phyloP scores from a whole-genome alignment of 2,329 filamentous ascomycete species.

The Cercospora sesami region DNA sequence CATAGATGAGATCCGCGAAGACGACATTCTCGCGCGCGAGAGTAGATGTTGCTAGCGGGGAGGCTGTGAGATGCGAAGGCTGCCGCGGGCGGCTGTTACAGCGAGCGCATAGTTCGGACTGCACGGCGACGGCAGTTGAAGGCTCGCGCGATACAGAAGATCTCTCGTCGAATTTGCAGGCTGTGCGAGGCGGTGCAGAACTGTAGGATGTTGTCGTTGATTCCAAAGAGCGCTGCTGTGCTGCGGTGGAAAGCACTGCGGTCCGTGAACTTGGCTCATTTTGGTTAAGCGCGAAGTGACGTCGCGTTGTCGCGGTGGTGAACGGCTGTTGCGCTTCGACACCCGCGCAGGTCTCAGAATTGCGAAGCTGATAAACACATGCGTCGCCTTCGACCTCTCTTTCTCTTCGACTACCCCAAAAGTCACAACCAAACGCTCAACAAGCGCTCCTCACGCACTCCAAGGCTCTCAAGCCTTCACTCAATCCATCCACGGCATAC shows the following conservation, averaged over 20 bases:
- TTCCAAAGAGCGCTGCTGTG: neutral
- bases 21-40: slow-evolving; percentile 21
- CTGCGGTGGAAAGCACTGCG: no score
- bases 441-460: slow-evolving; percentile 21
- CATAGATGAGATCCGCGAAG: slow-evolving; percentile 37
- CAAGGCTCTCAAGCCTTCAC: slow-evolving; percentile 30
- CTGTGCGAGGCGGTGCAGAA: neutral
- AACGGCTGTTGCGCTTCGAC: no score
- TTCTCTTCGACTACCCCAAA: no score
- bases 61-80: slow-evolving; percentile 1
- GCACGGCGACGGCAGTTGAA: neutral
- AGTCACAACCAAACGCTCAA: slow-evolving; percentile 25
- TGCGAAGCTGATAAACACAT: no score
- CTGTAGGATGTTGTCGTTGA: neutral
- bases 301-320: no score
- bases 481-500: slow-evolving; percentile 36
- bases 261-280: no score
- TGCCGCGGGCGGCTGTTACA: slow-evolving; percentile 3
- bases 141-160: neutral
- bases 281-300: no score
- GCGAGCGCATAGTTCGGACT: slow-evolving; percentile 16
- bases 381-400: no score
- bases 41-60: neutral
- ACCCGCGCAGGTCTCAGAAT: no score
- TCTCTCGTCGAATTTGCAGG: neutral